Conservation (phyloP, 2,329 filamentous ascomycete genomes). For the Ophiostoma pallidulum region DNA sequence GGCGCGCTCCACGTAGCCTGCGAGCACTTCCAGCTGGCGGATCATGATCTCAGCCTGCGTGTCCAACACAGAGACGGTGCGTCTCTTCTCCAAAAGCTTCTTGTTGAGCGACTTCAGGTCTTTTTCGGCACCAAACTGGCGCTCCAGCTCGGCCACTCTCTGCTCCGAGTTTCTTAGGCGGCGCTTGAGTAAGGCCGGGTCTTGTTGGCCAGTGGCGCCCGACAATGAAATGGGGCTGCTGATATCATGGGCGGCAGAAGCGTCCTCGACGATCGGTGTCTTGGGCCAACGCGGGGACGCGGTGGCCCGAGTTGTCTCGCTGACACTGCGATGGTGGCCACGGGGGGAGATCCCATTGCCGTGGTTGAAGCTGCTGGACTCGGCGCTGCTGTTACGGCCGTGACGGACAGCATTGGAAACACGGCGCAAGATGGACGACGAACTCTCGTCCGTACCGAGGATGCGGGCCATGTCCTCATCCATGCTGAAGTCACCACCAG, state of each 20-base stretch:
- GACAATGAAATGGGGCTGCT: constrained; percentile 62
- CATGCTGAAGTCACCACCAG: constrained; percentile 80
- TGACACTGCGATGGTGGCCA: constrained; percentile 52
- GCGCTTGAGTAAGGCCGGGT: constrained; percentile 57
- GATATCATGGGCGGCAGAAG: constrained; percentile 47
- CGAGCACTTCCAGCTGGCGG: constrained; percentile 79
- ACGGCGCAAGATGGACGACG: constrained; percentile 71
- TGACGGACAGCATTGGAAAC: constrained; percentile 93
- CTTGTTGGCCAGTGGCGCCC: constrained; percentile 45
- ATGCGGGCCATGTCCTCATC: constrained; percentile 94
- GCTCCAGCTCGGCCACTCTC: constrained; percentile 75
- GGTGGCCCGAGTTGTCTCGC: constrained; percentile 55
- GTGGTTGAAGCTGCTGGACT: constrained; percentile 32
- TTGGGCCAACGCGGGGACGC: constrained; percentile 62
- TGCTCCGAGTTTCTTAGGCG: constrained; percentile 76
- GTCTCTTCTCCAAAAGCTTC: constrained; percentile 83
- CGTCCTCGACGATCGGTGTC: constrained; percentile 52
- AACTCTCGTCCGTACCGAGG: constrained; percentile 65
- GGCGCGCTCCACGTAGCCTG: constrained; percentile 76
- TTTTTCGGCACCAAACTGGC: constrained; percentile 59
- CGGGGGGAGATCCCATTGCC: constrained; percentile 22
- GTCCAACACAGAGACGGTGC: constrained; percentile 88
- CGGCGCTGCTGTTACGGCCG: constrained; percentile 76
- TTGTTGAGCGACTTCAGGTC: constrained; percentile 70
- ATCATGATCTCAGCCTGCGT: constrained; percentile 94